Evolutionary conservation across 768 basidiomycete genomes (phyloP), one percentile per base, ranked within the genome.

Genomic region (Naematelia encephala): DNA sequence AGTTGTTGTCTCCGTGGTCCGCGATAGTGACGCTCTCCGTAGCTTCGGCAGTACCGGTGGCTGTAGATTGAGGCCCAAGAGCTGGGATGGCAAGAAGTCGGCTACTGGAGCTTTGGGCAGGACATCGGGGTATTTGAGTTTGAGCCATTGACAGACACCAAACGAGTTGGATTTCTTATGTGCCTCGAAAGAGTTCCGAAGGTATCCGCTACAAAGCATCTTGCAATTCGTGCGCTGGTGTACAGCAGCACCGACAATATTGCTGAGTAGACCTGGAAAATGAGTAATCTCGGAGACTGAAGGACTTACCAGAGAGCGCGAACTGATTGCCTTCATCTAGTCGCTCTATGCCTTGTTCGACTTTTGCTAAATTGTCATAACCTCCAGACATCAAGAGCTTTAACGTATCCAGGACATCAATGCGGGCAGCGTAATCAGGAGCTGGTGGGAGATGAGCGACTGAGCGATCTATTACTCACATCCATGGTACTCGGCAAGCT

Each of bases 231-330:
- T 45, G 44, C 52, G 23, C 11, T 8, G 5, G 25, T 22, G 16
- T 26, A 64, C 45, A 1, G 29, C n/a, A 4, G 45, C 19, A 12
- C 42, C 59, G n/a, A 46, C 57, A 19, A 23, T 16, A 34, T 43
- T 27, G 23, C 25, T 60, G 19, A 64, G 44, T 12, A 64, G 25
- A 10, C 59, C 63, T 57, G 50, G n/a, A 26, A 5, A 4, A 12
- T 28, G 22, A n/a, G 12, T 10, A 19, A 21, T n/a, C 25, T 11
- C 2, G 23, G 44, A 14, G 42, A 22, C 23, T 16, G n/a, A 45
- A 3, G 3, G n/a, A 23, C 61, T 45, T 22, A 63, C 61, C 65
- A 43, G 60, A 25, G 1, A 59, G 46, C 5, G 39, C 16, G n/a
- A 57, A 50, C 16, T 68, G 54, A 14, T 45, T 28, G 14, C 39